Conservation (phyloP, 805 yeast genomes). For the Nakazawaea anatomiae region DNA sequence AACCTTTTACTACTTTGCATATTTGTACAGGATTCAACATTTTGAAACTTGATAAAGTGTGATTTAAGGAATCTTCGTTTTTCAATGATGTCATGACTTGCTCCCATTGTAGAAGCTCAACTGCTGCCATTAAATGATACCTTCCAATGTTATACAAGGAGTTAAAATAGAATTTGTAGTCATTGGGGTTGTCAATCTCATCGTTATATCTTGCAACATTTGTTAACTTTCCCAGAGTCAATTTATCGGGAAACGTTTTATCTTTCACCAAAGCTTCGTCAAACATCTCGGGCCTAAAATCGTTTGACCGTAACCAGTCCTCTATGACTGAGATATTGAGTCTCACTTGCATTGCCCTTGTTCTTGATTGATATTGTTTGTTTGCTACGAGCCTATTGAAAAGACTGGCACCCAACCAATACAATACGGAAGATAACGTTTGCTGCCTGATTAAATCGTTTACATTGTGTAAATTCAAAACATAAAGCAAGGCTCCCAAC, state of each 20-base stretch:
- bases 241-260: slow-evolving; percentile 23
- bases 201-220: slow-evolving; percentile 24
- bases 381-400: slow-evolving; percentile 70
- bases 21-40: slow-evolving; percentile 65
- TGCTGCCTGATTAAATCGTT: slow-evolving; percentile 76
- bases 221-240: slow-evolving; percentile 18
- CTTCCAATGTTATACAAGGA: slow-evolving; percentile 62
- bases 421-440: slow-evolving; percentile 69
- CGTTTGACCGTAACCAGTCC: slow-evolving; percentile 84
- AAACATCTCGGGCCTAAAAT: slow-evolving; percentile 16
- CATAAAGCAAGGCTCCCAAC: slow-evolving; percentile 82
- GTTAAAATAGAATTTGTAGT: slow-evolving; percentile 56
- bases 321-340: slow-evolving; percentile 81
- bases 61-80: slow-evolving; percentile 56
- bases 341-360: slow-evolving; percentile 84
- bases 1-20: slow-evolving; percentile 62
- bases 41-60: slow-evolving; percentile 47
- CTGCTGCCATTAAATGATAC: slow-evolving; percentile 61
- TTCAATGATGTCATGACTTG: slow-evolving; percentile 75
- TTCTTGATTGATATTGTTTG: slow-evolving; percentile 68
- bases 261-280: not conserved
- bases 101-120: slow-evolving; percentile 83
- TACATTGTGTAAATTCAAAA: slow-evolving; percentile 73
- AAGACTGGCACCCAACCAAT: slow-evolving; percentile 66
- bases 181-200: slow-evolving; percentile 33